Percentiles rank a stretch among this genome's conserved stretches.
Conservation (phyloP, 2,329 filamentous ascomycete species). For the Trichoderma aggressivum region DNA sequence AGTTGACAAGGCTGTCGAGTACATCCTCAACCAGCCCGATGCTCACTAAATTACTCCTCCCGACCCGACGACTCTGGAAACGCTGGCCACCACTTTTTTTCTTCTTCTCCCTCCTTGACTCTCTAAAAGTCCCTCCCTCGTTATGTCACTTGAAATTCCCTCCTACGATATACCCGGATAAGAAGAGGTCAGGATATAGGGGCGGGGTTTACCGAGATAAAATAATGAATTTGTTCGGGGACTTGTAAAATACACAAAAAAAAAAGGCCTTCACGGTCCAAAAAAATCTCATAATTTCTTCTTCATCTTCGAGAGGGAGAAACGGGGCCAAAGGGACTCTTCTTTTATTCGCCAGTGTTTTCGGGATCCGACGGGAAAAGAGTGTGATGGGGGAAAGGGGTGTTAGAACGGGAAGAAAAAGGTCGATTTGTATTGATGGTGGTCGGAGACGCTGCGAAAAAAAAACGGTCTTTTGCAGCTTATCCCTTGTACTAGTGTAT, state of each 20-base stretch:
- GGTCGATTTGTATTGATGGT: constrained; percentile 12
- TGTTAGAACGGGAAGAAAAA: not conserved
- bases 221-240: not conserved
- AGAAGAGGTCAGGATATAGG: not conserved
- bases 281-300: not conserved
- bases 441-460: constrained; percentile 17
- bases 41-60: constrained; percentile 59
- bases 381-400: not conserved
- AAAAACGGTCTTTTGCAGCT: constrained; percentile 1
- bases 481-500: constrained; percentile 37
- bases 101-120: not conserved
- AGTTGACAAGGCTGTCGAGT: constrained; percentile 94
- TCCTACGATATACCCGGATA: constrained; percentile 12
- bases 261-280: not conserved
- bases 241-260: not conserved
- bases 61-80: constrained; percentile 13
- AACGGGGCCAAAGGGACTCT: not conserved
- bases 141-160: not conserved
- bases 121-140: constrained; percentile 4
- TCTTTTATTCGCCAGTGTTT: not conserved
- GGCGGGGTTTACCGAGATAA: not conserved
- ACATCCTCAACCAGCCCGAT: constrained; percentile 90
- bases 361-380: not conserved
- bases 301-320: not conserved
- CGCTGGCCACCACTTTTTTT: not conserved